Evolutionary conservation across 2,329 filamentous ascomycete genomes (phyloP), one percentile per base, ranked within the genome.

Genomic region (Fusarium sp.): DNA sequence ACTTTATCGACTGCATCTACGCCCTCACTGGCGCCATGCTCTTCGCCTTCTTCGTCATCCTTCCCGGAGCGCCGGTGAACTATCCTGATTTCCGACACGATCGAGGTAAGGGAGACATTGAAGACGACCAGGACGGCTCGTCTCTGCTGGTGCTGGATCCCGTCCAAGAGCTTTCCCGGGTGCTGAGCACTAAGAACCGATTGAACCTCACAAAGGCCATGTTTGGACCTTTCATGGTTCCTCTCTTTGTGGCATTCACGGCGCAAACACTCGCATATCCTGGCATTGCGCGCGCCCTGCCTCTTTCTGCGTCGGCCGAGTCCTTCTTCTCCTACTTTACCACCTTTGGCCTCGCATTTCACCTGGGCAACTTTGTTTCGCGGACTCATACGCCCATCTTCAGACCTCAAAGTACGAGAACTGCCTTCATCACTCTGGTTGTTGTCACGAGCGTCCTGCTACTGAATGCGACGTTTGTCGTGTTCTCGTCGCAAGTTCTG

Each of bases 141-240:
- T 82, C 81, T 40, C 76, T 87, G 12, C 78, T 87, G 0, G 75
- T 81, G 0, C 82, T 82, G 0, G 81, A 81, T 0, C 80, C 82
- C 0, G 46, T 70, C 12, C 54, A 62, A 8, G 67, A 75, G 13
- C 60, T 69, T 6, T 61, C 62, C 0, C 68, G 64, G 1, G 16
- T 53, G 7, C 12, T 73, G 37, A 70, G 68, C 52, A 39, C 67
- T 2, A 62, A 67, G 51, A 71, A 72, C 54, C 67, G 68, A 23
- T 12, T 66, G 16, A 37, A 51, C 4, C 64, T 73, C 7, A 40
- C 47, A 1, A 55, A 63, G 31, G 18, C 46, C 4, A 63, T 77
- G 60, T 15, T 73, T 9, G 66, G 51, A 6, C 73, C 76, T 0
- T 76, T 71, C 50, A 76, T 80, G 67, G 8, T 73, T 1, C 76